Percentiles rank a stretch among this genome's conserved stretches.
Evolutionary conservation across 31 red algal species (phyloP).

Genomic region (Odonthalia washingtoniensis): DNA sequence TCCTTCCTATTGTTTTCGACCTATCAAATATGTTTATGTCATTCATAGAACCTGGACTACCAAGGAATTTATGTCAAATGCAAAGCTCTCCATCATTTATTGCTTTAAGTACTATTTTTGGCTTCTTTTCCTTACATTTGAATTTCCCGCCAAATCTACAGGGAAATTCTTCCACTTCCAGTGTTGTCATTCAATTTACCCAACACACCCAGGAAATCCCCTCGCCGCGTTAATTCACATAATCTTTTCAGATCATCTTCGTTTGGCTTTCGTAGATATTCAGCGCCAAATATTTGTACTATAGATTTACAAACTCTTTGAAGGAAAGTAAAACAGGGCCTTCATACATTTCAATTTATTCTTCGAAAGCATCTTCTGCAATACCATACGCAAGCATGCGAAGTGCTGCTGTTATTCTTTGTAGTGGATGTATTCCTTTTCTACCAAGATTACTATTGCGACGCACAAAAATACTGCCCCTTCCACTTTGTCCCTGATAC

Average conservation of each 20-base stretch:
- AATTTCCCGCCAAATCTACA: background rate
- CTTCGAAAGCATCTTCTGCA: slow-evolving; percentile 31
- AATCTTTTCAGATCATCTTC: slow-evolving; percentile 23
- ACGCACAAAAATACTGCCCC: slow-evolving; percentile 21
- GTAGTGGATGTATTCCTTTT: slow-evolving; percentile 43
- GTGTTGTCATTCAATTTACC: slow-evolving; percentile 4
- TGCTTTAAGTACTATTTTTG: background rate
- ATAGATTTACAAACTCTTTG: slow-evolving; percentile 31
- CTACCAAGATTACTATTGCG: background rate
- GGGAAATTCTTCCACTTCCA: slow-evolving; percentile 24
- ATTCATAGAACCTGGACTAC: background rate
- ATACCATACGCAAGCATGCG: slow-evolving; percentile 44
- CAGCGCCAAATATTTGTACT: slow-evolving; percentile 6
- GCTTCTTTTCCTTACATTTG: background rate
- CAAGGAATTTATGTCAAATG: slow-evolving; percentile 22
- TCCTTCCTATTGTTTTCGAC: background rate
- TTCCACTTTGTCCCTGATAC: background rate
- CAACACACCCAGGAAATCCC: slow-evolving; percentile 35
- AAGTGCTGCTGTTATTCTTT: slow-evolving; percentile 40
- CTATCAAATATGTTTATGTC: slow-evolving; percentile 19
- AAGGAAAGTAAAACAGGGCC: slow-evolving; percentile 28
- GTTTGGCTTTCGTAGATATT: slow-evolving; percentile 40
- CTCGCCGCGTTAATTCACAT: background rate
- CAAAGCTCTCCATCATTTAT: slow-evolving; percentile 12
- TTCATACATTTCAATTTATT: slow-evolving; percentile 30